These are phyloP conservation scores for Ceratobasidium sp. DNA, from an alignment of 1,284 basidiomycete genomes.

Conservation along the genomic window DNA sequence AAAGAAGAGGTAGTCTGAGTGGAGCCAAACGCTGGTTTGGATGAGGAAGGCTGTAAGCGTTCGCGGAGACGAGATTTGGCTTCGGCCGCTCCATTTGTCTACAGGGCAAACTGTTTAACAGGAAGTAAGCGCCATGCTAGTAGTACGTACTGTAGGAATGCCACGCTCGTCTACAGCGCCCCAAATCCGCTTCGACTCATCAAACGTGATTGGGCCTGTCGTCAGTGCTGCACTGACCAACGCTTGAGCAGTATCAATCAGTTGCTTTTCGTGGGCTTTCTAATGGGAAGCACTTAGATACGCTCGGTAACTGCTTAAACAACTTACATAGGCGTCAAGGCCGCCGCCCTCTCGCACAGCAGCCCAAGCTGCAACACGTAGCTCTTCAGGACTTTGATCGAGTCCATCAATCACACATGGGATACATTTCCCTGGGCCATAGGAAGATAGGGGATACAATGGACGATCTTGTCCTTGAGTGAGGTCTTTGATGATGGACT, in stretches of 20 bases:
- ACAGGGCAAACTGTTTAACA: neutral
- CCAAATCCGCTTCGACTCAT: constrained; percentile 31
- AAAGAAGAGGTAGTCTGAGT: constrained; percentile 17
- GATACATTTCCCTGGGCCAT: constrained; percentile 81
- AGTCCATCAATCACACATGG: constrained; percentile 72
- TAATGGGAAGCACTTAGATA: constrained; percentile 47
- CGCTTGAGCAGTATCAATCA: constrained; percentile 11
- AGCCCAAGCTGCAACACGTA: constrained; percentile 72
- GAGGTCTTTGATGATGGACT: constrained; percentile 70
- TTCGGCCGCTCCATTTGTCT: constrained; percentile 26
- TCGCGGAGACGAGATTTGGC: constrained; percentile 34
- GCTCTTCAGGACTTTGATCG: constrained; percentile 84
- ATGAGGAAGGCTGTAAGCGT: constrained; percentile 18
- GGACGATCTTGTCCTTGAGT: constrained; percentile 72
- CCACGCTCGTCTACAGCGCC: constrained; percentile 28
- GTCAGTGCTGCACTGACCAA: constrained; percentile 12
- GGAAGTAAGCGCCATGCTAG: neutral
- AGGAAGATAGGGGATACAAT: constrained; percentile 83
- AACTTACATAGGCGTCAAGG: constrained; percentile 74
- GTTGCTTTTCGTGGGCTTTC: constrained; percentile 65
- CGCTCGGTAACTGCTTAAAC: neutral
- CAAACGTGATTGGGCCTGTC: constrained; percentile 29
- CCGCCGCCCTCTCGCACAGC: constrained; percentile 64
- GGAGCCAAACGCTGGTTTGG: constrained; percentile 24
- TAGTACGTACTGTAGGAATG: constrained; percentile 9